Evolutionary conservation across 179 eudicot genomes (phyloP), one percentile per base, ranked within the genome.

Genomic region (Corrigiola litoralis): DNA sequence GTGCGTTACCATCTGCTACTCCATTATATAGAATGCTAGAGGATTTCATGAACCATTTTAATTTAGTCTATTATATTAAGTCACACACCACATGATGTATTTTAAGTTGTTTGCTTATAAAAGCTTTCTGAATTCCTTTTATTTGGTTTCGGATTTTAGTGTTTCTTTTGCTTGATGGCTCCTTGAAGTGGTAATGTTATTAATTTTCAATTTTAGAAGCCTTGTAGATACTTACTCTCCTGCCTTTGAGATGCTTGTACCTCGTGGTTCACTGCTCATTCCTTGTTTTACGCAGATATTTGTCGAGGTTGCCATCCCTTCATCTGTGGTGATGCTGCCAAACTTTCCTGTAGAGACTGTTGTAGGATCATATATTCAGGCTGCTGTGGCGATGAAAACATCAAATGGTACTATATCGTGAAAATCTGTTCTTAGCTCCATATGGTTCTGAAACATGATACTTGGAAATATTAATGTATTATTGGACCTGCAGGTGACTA

Each of bases 371-470:
- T 68, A 82, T 69, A 82, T 92, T 73, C 80, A 74, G 64, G 95
- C 95, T 78, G 84, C 92, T 66, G 89, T 89, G 47, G 78, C 98
- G 63, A 72, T 92, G 87, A 80, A 80, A 82, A 68, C 92, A 73
- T 69, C 83, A 41, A 78, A 74, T 78, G 96, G 98, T 86, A 75
- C 48, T 47, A 25, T 32, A 31, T 3, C 40, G 46, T 51, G 36
- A 56, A 38, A 38, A 66, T 49, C 38, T 61, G 51, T n/a, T 24
- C 28, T 47, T 60, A 24, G 31, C 49, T 41, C 37, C 27, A 34
- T 56, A 2, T 53, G 41, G 49, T 36, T 72, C 25, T 70, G 36
- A 16, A n/a, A 9, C 47, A 32, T 48, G 14, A 18, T 18, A 27
- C 29, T 36, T 41, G 52, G 68, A 20, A 31, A 36, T 48, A 34